Conservation (phyloP, 176 grass and related monocot genomes). For the Aegilops sharonensis region DNA sequence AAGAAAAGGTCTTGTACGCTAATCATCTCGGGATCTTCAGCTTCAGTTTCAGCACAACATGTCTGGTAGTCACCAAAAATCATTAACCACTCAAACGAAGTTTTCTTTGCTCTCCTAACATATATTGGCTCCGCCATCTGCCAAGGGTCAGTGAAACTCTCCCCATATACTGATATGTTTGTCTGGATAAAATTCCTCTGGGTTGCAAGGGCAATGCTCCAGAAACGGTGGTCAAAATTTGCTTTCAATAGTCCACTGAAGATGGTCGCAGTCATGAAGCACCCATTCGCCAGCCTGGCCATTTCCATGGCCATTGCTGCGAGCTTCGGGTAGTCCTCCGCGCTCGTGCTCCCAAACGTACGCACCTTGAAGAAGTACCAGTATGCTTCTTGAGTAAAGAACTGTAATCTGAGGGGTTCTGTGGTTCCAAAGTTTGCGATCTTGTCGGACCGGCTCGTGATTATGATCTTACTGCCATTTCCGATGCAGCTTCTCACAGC, state of each 20-base stretch:
- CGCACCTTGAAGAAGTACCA: slow-evolving; percentile 21
- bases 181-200: background rate
- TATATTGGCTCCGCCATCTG: background rate
- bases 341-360: background rate
- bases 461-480: no score
- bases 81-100: background rate
- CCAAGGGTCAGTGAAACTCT: background rate
- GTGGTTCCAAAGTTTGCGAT: no score
- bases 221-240: background rate
- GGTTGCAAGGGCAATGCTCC: background rate
- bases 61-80: background rate
- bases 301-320: slow-evolving; percentile 5
- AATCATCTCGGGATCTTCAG: background rate
- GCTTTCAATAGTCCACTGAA: background rate
- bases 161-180: background rate
- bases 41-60: background rate
- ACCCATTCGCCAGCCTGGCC: background rate
- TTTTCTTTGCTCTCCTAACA: background rate
- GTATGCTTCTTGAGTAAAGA: slow-evolving; percentile 1
- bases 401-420: background rate
- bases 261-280: background rate
- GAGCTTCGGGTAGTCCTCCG: background rate
- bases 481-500: no score
- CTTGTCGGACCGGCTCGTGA: no score
- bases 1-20: background rate